Evolutionary conservation across 805 yeast species (phyloP).

Genomic region (baker's yeast (Saccharomyces cerevisiae)): DNA sequence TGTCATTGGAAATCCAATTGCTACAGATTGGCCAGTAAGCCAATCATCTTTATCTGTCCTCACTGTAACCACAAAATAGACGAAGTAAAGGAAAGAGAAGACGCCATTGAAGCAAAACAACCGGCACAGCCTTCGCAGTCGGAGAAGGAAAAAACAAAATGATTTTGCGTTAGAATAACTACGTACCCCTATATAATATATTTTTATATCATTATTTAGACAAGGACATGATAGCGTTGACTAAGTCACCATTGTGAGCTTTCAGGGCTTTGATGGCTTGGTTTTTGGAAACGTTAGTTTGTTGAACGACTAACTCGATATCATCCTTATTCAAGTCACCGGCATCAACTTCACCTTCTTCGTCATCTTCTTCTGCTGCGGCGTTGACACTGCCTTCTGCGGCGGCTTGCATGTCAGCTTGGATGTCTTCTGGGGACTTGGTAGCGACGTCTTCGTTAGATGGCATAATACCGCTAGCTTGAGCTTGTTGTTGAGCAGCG

Average conservation of each 20-base stretch:
- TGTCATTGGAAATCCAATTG: conserved; percentile 21
- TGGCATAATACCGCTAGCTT: conserved; percentile 38
- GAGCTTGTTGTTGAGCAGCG: conserved; percentile 63
- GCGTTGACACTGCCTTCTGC: conserved; percentile 37
- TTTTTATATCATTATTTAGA: conserved; percentile 23
- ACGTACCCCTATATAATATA: not conserved
- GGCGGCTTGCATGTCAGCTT: conserved; percentile 72
- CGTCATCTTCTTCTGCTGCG: conserved; percentile 43
- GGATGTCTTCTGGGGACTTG: conserved; percentile 70
- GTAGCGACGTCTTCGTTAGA: conserved; percentile 40
- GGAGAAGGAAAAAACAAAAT: not conserved
- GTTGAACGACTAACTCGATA: conserved; percentile 80
- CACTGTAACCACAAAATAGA: conserved; percentile 16
- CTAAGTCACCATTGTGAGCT: conserved; percentile 87
- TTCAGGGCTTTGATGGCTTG: conserved; percentile 89
- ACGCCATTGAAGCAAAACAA: not conserved
- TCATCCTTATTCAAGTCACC: conserved; percentile 77
- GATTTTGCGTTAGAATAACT: not conserved
- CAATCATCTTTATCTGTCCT: conserved; percentile 23
- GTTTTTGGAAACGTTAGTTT: conserved; percentile 79
- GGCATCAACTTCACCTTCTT: conserved; percentile 72
- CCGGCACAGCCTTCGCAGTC: not conserved
- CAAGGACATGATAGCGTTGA: conserved; percentile 89
- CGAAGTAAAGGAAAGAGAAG: conserved; percentile 3
- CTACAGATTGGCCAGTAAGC: conserved; percentile 17